Conservation (phyloP, 306 rosid species). For the Cucurbita argyrosperma region DNA sequence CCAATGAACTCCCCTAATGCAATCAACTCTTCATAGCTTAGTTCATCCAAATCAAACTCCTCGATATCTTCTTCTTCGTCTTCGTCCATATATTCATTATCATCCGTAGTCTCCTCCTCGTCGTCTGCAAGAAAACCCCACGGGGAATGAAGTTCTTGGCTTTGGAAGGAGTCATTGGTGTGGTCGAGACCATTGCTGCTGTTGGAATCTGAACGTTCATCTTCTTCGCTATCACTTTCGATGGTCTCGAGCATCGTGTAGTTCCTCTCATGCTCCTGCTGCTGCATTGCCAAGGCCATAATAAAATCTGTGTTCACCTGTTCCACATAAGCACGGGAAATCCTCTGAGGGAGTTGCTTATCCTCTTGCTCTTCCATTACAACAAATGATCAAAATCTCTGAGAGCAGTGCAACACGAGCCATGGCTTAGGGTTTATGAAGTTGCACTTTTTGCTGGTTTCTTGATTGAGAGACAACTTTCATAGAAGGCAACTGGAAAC, state of each 20-base stretch:
- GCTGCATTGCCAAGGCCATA: conserved; percentile 46
- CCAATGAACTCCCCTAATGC: conserved; percentile 70
- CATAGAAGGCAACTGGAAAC: conserved; percentile 42
- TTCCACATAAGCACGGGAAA: conserved; percentile 34
- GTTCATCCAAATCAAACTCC: conserved; percentile 44
- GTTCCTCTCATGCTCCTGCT: conserved; percentile 48
- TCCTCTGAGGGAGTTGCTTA: conserved; percentile 37
- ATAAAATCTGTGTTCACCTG: conserved; percentile 40
- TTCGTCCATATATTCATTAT: conserved; percentile 3
- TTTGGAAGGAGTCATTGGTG: conserved; percentile 13
- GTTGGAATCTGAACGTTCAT: conserved; percentile 9
- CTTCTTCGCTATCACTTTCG: conserved; percentile 36
- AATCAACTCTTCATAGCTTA: conserved; percentile 65
- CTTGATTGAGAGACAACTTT: conserved; percentile 32
- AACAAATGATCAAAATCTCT: conserved; percentile 5
- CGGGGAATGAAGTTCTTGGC: conserved; percentile 20
- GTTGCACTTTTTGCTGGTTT: conserved; percentile 13
- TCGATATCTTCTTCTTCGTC: background rate
- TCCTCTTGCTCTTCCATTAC: conserved; percentile 37
- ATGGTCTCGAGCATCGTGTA: conserved; percentile 26
- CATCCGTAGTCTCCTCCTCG: conserved; percentile 27
- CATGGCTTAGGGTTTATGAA: conserved; percentile 17
- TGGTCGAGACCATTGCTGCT: conserved; percentile 6
- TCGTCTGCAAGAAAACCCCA: conserved; percentile 28
- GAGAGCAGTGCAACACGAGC: background rate